These are phyloP conservation scores for Corylus avellana DNA, from an alignment of 306 rosid genomes.

Conservation along the genomic window DNA sequence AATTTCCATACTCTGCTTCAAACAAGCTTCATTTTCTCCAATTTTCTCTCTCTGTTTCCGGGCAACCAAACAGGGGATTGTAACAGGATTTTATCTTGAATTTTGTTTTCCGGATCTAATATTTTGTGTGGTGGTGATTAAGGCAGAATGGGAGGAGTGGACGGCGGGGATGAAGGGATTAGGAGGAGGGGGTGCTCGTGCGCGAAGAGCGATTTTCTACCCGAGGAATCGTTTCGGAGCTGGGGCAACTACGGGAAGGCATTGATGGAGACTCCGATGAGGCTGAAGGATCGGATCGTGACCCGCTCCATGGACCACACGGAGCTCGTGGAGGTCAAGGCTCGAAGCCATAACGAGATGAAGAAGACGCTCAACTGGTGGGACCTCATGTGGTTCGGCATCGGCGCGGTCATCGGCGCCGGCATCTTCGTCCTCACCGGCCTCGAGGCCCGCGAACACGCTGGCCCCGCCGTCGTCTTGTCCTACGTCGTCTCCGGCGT, in stretches of 20 bases:
- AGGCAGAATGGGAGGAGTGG: slow-evolving; percentile 32
- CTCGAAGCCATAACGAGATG: slow-evolving; percentile 69
- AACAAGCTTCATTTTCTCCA: too few relatives aligned
- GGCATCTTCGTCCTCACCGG: slow-evolving; percentile 90
- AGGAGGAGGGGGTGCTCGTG: slow-evolving; percentile 54
- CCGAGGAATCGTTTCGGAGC: slow-evolving; percentile 78
- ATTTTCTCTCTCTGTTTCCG: too few relatives aligned
- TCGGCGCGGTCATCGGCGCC: slow-evolving; percentile 84
- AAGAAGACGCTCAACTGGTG: slow-evolving; percentile 88
- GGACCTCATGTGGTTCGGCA: slow-evolving; percentile 89
- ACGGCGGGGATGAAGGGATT: slow-evolving; percentile 18
- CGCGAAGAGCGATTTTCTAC: slow-evolving; percentile 58
- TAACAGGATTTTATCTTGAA: too few relatives aligned
- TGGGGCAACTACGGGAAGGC: slow-evolving; percentile 58
- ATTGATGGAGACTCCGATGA: slow-evolving; percentile 45
- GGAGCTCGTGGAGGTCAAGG: slow-evolving; percentile 70
- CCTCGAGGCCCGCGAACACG: slow-evolving; percentile 38
- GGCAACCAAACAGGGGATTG: too few relatives aligned
- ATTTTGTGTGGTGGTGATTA: neutral
- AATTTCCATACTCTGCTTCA: too few relatives aligned
- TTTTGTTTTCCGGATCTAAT: neutral
- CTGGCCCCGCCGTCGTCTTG: slow-evolving; percentile 79
- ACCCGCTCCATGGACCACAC: slow-evolving; percentile 54
- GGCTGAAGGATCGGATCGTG: slow-evolving; percentile 53
- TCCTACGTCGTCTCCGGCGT: slow-evolving; percentile 74